Evolutionary conservation across 164 flowering plant species (phyloP), one percentile per base, ranked within the genome.

Genomic region (Brasenia schreberi): DNA sequence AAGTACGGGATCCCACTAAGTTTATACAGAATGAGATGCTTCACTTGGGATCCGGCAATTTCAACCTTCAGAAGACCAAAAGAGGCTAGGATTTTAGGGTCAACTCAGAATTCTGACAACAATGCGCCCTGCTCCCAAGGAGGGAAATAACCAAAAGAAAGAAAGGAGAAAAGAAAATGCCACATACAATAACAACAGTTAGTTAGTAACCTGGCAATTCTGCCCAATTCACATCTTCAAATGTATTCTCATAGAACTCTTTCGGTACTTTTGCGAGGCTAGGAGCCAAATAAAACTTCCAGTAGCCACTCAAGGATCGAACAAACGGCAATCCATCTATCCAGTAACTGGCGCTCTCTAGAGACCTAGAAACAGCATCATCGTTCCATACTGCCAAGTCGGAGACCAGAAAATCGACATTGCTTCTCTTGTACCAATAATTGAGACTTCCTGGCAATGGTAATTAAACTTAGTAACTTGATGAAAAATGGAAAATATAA

Each of bases 321-420:
- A 89, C 89, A 75, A 81, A 91, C 43, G 97, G 98, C 81, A 91
- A 77, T 16, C 78, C 89, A 61, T 89, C 77, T 14, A 85, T 95
- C 98, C 96, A 94, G 67, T 72, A 80, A 60, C 87, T 79, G 52
- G 98, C 97, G 75, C 82, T 71, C 62, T 87, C 89, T 71, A 94
- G 82, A 70, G 97, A 91, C 68, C 70, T 76, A 43, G 71, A 60
- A 70, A 91, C 93, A 66, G 98, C 93, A 77, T 84, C 87, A 73
- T 94, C 98, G 77, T 87, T 75, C 98, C 98, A 94, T 65, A 75
- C 81, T 53, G 96, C 97, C 58, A 86, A 76, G 18, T 73, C 78
- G 14, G 96, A 71, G n/a, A 73, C 87, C 56, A 79, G 43, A 70
- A 70, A 67, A 67, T 87, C 85, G 66, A 87, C 96, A 72, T 91